Evolutionary conservation across 2,329 filamentous ascomycete species (phyloP), one percentile per base, ranked within the genome.

Genomic region (Apiospora pterosperma): DNA sequence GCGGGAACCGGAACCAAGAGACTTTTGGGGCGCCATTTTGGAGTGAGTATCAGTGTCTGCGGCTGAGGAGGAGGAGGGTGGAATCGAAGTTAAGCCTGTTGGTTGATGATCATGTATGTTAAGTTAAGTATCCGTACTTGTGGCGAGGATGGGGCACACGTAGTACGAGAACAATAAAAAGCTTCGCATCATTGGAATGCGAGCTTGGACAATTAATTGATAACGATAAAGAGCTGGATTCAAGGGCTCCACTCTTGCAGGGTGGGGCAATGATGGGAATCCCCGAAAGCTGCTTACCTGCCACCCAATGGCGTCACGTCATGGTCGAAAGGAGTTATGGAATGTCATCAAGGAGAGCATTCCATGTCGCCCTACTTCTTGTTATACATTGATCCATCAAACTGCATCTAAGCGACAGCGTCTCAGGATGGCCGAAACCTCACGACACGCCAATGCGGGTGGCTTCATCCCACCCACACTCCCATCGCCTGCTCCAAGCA

Each of bases 1-100:
- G 52, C 77, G 77, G 67, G 75, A 70, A 59, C 76, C 76, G 70
- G 87, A 82, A 70, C 86, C 81, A 66, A 81, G 75, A 67, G 88
- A 80, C 77, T 83, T 81, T 79, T 88, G 90, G 70, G 88, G 87
- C 75, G 88, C 79, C 90, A 92, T 92, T 38, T 44, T 70, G 36
- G 12, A 25, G 39, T 38, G 55, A 63, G 52, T 63, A 59, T 59
- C 25, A 16, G 38, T 60, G 38, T 25, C 6, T 39, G n/a, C 21
- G 25, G 12, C 31, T 19, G 25, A 1, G 34, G 36, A 36, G 14
- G 48, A 36, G 16, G 59, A 61, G 36, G 36, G 39, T 28, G 59
- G 48, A n/a, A 28, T 55, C 28, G 48, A 28, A 21, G 48, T n/a
- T n/a, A n/a, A n/a, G n/a, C n/a, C n/a, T n/a, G n/a, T n/a, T n/a